Base-by-base conservation (phyloP, 2,329 filamentous ascomycete genomes). In the Fusarium sp. region DNA sequence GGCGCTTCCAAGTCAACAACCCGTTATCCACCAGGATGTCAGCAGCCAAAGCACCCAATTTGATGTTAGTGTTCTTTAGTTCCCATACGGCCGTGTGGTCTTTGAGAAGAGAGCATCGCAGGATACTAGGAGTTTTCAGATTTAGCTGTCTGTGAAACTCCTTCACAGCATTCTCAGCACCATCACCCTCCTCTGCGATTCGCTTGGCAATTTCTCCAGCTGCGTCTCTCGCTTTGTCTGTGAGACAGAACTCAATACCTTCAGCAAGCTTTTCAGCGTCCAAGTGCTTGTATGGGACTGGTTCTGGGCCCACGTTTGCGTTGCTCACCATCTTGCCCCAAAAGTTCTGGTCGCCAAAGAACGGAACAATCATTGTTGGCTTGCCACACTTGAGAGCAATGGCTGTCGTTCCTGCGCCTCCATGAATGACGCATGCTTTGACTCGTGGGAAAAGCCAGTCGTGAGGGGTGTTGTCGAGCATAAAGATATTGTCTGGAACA, bases 341-440 rank as follows among this genome's bases (percentile, higher is more conserved):
- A 75, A 94, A 94, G 48, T 90, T 86, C 77, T 94, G 92, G 74
- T 94, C 92, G 5, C 92, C 92, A 69, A 94, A 94, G 79, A 94
- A 94, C 0, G 92, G 92, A 3, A 94, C 89, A 26, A 93, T 86
- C 87, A 93, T 91, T 8, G 90, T 93, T 0, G 92, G 92, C 71
- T 86, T 88, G 6, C 86, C 92, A 66, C 86, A 91, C 76, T 91
- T 92, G 31, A 94, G 82, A 2, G 91, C 91, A 46, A 91, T 91
- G 3, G 92, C 92, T 1, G 91, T 92, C 0, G 92, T 94, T 3
- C 92, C 92, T 1, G 92, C 92, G 15, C 92, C 92, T n/a, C 92
- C 92, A 67, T 93, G 92, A 64, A 93, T 92, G 3, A 93, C 87
- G 6, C 90, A 90, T 1, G 88, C 90, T 43, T 81, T 82, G 6